Evolutionary conservation across 2,329 filamentous ascomycete species (phyloP), one percentile per base, ranked within the genome.

Genomic region (Diplocarpon mali): DNA sequence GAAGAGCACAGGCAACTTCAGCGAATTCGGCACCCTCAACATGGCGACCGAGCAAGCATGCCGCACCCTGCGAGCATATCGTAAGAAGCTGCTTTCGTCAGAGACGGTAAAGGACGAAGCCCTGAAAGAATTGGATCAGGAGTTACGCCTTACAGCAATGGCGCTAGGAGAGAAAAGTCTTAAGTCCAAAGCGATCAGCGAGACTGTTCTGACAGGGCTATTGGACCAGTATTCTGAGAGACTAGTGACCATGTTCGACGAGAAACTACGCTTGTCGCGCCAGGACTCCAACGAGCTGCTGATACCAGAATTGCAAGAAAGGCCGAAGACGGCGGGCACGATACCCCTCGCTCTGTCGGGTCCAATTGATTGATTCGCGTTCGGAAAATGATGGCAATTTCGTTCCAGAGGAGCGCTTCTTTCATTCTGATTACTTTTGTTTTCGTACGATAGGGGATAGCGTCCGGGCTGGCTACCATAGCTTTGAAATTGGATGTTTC

Each of bases 151-250:
- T 28, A 82, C 78, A 2, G 71, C 72, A 3, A 71, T 77, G 9
- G 78, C 78, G 6, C 63, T 83, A 27, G 59, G 60, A 14, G 61
- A 63, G 44, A 61, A 53, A 45, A 60, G 49, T 38, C 36, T 59
- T 17, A 62, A 59, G 47, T 53, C 60, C 67, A 70, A 59, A 56
- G 60, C 68, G 1, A 68, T 78, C 60, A 75, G 71, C 51, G 77
- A 80, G 56, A 72, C 70, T 14, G 67, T 75, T 39, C 64, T 83
- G 29, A 75, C 70, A 34, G 80, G 78, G 40, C 64, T 88, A 36
- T 66, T 89, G 7, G 84, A 87, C 53, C 77, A 85, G 63, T 87
- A 87, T 57, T 85, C 81, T 2, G 81, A 86, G 57, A 72, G 78
- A 48, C 66, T 89, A 38, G 76, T 86, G 5, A 76, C 70, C 37